phyloP scores from a whole-genome alignment of 352 stramenopile genomes.

The Globisporangium camurandrum region DNA sequence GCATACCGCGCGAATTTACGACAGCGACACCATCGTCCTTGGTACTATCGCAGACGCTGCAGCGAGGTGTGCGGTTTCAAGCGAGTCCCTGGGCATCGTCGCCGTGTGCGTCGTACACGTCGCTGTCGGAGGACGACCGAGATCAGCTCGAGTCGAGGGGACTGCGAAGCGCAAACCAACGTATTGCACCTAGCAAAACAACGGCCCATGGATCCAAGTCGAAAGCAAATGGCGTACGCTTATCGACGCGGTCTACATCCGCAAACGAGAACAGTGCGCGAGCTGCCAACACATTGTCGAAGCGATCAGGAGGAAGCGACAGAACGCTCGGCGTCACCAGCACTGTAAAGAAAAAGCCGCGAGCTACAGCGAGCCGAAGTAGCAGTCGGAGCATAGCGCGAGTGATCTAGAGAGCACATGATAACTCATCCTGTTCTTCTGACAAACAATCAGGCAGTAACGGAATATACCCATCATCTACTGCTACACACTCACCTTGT shows the following conservation, averaged over 20 bases:
- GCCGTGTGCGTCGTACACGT: slow-evolving; percentile 23
- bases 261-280: slow-evolving; percentile 4
- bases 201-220: neutral
- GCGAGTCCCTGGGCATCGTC: slow-evolving; percentile 2
- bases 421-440: too few species aligned
- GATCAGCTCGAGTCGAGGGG: slow-evolving; percentile 3
- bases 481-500: too few species aligned
- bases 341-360: too few species aligned
- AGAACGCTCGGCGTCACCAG: too few species aligned
- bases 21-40: neutral
- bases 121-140: slow-evolving; percentile 21
- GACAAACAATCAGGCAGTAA: too few species aligned
- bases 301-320: neutral
- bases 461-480: too few species aligned
- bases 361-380: neutral
- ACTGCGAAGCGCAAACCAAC: neutral
- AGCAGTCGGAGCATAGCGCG: neutral
- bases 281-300: slow-evolving; percentile 1
- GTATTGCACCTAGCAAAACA: neutral
- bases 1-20: neutral
- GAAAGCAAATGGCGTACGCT: neutral
- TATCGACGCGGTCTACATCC: neutral
- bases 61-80: neutral
- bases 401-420: neutral
- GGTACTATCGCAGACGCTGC: neutral